Conservation (phyloP, 2,329 filamentous ascomycete species). For the Cladophialophora yegresii region DNA sequence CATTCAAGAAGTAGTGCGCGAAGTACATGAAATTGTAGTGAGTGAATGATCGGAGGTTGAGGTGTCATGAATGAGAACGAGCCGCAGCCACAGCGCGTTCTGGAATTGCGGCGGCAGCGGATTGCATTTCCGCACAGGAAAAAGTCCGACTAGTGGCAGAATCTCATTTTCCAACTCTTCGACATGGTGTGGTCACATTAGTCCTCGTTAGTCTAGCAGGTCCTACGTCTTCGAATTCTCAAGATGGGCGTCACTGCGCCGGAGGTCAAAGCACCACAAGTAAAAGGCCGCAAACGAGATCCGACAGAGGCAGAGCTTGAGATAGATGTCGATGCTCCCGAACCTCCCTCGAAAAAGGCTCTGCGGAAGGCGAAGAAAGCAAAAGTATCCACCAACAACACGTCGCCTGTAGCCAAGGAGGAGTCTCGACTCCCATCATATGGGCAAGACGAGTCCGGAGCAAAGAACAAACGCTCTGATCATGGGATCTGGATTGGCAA, state of each 20-base stretch:
- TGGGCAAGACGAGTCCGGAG: conserved; percentile 41
- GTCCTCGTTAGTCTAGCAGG: neutral
- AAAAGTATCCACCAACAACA: conserved; percentile 29
- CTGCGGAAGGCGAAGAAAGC: conserved; percentile 83
- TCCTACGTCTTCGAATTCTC: neutral
- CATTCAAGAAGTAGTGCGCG: neutral
- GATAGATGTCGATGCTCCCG: conserved; percentile 84
- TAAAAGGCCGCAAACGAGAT: conserved; percentile 30
- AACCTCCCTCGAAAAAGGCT: conserved; percentile 93
- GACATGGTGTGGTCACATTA: neutral
- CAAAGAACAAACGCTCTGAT: conserved; percentile 61
- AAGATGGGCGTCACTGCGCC: conserved; percentile 30
- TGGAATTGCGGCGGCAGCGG: conserved; percentile 2
- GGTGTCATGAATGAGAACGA: neutral
- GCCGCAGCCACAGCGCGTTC: conserved; percentile 5
- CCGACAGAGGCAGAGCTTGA: conserved; percentile 64
- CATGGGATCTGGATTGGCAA: conserved; percentile 97
- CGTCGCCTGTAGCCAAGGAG: conserved; percentile 41
- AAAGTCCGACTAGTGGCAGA: conserved; percentile 1
- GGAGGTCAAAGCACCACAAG: neutral
- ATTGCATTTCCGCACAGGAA: conserved; percentile 16
- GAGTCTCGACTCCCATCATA: neutral
- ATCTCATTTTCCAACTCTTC: neutral
- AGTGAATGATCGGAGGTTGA: neutral
- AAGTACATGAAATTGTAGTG: neutral